phyloP scores from a whole-genome alignment of 1,284 basidiomycete species.

The Phellopilus nigrolimitatus region DNA sequence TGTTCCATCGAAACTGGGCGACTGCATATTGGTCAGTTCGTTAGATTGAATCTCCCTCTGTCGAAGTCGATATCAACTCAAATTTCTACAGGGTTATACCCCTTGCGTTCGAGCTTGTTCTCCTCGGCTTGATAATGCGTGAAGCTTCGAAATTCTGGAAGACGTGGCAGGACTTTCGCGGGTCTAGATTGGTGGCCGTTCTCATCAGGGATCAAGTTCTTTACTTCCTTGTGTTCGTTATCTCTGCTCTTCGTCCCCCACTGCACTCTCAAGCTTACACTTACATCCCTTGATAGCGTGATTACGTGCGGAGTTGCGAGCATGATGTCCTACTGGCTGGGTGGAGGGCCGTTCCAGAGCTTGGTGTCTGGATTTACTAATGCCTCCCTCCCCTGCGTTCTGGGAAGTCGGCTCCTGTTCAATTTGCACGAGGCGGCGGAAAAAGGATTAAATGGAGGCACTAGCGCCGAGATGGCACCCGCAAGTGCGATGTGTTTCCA shows the following conservation, averaged over 20 bases:
- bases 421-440: slow-evolving; percentile 9
- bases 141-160: slow-evolving; percentile 5
- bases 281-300: not conserved
- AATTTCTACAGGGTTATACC: not conserved
- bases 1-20: not conserved
- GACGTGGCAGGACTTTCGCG: not conserved
- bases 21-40: not conserved
- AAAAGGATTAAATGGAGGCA: not conserved
- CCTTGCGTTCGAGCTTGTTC: slow-evolving; percentile 7
- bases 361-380: slow-evolving; percentile 11
- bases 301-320: slow-evolving; percentile 13
- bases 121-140: slow-evolving; percentile 1
- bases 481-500: no score
- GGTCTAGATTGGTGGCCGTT: not conserved
- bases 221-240: slow-evolving; percentile 17
- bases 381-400: slow-evolving; percentile 7
- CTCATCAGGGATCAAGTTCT: slow-evolving; percentile 12
- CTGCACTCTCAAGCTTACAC: not conserved
- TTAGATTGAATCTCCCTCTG: not conserved
- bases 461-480: no score
- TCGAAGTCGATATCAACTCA: not conserved
- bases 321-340: slow-evolving; percentile 15
- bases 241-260: not conserved
- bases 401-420: slow-evolving; percentile 13
- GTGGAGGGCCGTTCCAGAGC: not conserved